Evolutionary conservation across 345 rosid species (phyloP).

Genomic region (Acer saccharum): DNA sequence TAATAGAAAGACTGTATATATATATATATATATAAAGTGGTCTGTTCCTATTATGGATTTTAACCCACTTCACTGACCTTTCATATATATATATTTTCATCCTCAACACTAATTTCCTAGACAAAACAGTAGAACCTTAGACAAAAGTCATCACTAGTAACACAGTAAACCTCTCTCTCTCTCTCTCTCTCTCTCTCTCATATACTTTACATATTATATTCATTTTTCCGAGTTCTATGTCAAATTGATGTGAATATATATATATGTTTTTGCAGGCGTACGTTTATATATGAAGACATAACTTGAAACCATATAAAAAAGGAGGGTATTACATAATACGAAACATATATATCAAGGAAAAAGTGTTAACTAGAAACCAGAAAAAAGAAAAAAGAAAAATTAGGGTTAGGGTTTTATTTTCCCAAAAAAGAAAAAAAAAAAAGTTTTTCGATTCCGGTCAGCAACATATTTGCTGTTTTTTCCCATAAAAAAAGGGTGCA

Average conservation of each 20-base stretch:
- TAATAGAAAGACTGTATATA: too few species aligned
- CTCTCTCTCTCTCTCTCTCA: conserved; percentile 23
- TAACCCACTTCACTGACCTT: conserved; percentile 17
- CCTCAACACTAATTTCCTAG: conserved; percentile 15
- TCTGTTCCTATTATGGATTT: conserved; percentile 20
- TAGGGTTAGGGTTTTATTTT: conserved; percentile 41
- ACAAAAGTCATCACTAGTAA: conserved; percentile 25
- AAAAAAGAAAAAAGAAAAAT: conserved; percentile 1
- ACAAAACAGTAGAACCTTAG: conserved; percentile 22
- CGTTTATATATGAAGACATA: neutral
- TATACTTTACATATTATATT: neutral
- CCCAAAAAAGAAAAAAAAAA: neutral
- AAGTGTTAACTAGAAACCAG: neutral
- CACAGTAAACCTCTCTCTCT: conserved; percentile 13
- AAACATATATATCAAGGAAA: neutral
- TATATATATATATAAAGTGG: conserved; percentile 11
- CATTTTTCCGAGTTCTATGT: neutral
- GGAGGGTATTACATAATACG: neutral
- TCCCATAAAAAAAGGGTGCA: neutral
- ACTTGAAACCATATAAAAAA: neutral
- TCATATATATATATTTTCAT: conserved; percentile 24
- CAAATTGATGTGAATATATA: neutral
- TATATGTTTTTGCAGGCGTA: neutral
- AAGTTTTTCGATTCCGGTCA: neutral
- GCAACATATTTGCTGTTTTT: neutral